Evolutionary conservation across 352 stramenopile species (phyloP).

Genomic region (Phytopythium delawarense): DNA sequence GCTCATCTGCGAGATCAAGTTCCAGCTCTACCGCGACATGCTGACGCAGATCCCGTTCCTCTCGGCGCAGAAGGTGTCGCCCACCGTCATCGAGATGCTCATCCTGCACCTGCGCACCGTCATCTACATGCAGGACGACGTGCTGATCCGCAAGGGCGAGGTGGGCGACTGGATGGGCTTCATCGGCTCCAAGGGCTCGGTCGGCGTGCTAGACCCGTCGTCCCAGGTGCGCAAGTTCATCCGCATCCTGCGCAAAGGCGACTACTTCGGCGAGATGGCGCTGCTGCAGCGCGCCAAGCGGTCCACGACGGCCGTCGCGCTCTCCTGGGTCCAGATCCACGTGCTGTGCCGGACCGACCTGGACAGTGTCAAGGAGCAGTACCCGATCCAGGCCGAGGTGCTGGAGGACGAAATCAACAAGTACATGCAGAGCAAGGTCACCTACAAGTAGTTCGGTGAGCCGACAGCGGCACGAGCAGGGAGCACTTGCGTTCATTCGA

Average conservation of each 20-base stretch:
- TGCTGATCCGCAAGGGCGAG: conserved; percentile 78
- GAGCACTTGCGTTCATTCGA: background rate
- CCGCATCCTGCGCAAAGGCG: conserved; percentile 56
- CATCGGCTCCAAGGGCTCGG: conserved; percentile 64
- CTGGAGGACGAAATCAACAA: conserved; percentile 73
- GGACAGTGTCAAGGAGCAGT: conserved; percentile 60
- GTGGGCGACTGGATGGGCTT: conserved; percentile 83
- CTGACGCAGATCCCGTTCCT: conserved; percentile 78
- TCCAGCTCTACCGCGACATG: conserved; percentile 75
- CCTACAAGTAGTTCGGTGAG: conserved; percentile 36
- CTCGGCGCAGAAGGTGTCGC: conserved; percentile 53
- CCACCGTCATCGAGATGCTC: conserved; percentile 72
- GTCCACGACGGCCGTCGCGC: conserved; percentile 56
- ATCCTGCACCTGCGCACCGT: conserved; percentile 66
- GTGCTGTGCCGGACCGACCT: conserved; percentile 55
- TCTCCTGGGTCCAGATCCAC: conserved; percentile 77
- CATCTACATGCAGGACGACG: conserved; percentile 81
- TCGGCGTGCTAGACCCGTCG: conserved; percentile 61
- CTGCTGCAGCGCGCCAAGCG: conserved; percentile 59
- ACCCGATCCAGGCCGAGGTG: conserved; percentile 45
- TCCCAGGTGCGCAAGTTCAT: conserved; percentile 45
- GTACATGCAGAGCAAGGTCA: conserved; percentile 67
- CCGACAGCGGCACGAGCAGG: background rate
- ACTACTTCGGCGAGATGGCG: conserved; percentile 80
- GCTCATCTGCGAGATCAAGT: conserved; percentile 73